Percentiles rank a stretch among this genome's conserved stretches.
These are phyloP conservation scores for Ogataea ganodermae DNA, from an alignment of 805 yeast species.

Conservation along the genomic window DNA sequence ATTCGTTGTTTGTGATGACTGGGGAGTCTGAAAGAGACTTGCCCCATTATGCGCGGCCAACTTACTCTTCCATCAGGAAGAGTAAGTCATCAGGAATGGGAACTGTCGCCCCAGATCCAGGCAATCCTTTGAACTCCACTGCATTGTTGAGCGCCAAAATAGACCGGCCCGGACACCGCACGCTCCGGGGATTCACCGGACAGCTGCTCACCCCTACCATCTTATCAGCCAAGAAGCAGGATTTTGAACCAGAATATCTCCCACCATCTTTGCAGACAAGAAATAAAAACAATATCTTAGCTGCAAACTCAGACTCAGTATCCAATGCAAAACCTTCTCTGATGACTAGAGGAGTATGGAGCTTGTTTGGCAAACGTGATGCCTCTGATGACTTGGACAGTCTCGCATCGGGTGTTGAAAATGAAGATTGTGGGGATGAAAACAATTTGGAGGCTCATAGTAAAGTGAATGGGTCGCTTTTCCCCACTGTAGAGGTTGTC, in stretches of 20 bases:
- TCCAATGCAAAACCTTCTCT: slow-evolving; percentile 4
- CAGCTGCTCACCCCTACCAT: not conserved
- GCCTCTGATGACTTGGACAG: slow-evolving; percentile 5
- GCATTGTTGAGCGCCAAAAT: not conserved
- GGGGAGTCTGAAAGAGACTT: slow-evolving; percentile 14
- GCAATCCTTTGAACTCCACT: not conserved
- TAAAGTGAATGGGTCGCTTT: slow-evolving; percentile 7
- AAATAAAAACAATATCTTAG: slow-evolving; percentile 4
- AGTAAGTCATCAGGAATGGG: slow-evolving; percentile 16
- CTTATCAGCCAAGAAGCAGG: not conserved
- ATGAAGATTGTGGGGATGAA: slow-evolving; percentile 9
- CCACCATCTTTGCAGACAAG: slow-evolving; percentile 1
- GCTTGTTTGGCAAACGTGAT: slow-evolving; percentile 11
- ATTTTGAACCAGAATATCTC: not conserved
- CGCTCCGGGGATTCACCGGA: not conserved
- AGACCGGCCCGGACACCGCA: not conserved
- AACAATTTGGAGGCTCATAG: not conserved
- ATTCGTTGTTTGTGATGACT: slow-evolving; percentile 15
- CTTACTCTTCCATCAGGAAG: slow-evolving; percentile 24
- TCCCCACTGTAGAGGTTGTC: slow-evolving; percentile 7
- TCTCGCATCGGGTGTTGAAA: slow-evolving; percentile 13
- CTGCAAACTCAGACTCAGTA: not conserved
- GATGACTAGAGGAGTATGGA: slow-evolving; percentile 15
- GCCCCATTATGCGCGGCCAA: slow-evolving; percentile 30
- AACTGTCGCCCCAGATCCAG: not conserved